Base-by-base conservation (phyloP, 2,329 filamentous ascomycete genomes). In the Periglandula ipomoeae region DNA sequence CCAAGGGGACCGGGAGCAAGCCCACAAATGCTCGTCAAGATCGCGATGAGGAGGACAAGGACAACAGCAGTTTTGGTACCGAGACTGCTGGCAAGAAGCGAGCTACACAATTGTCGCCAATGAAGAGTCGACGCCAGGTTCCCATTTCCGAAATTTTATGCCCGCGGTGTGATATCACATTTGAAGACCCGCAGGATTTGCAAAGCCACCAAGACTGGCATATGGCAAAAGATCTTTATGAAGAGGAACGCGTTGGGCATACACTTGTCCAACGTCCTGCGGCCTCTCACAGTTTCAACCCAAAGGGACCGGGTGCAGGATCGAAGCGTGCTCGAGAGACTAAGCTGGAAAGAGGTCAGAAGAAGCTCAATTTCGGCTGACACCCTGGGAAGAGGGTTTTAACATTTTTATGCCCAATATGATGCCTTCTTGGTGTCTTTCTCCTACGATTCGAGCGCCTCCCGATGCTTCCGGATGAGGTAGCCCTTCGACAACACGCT, bases 141-240 rank as follows among this genome's bases (percentile, higher is more conserved):
- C 37, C 48, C 10, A 26, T 13, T 13, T 26, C 43, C 4, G 43
- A 8, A 22, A 67, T 72, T 57, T 58, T 65, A 37, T 95, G 89
- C 64, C 62, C 71, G 44, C 79, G 80, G 53, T 95, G 89, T 65
- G 74, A 76, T 51, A 74, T 76, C 58, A 61, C 64, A n/a, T 70
- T 93, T 30, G 71, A 74, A 11, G 70, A 73, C 35, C 61, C 70
- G 23, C 78, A 84, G 49, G 75, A 77, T 56, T 61, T 81, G 42
- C 77, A 82, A 55, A 90, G 87, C 66, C 93, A 98, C 64, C 74
- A 84, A 47, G 93, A 98, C 65, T 97, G 90, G 84, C 93, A 98
- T 68, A 85, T 95, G 67, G 93, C 93, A 41, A 88, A 87, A 67
- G 86, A 91, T 57, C 74, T 98, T 26, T 84, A 90, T 55, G 76